These are phyloP conservation scores for Sicyos edulis DNA, from an alignment of 306 rosid genomes.

Conservation along the genomic window DNA sequence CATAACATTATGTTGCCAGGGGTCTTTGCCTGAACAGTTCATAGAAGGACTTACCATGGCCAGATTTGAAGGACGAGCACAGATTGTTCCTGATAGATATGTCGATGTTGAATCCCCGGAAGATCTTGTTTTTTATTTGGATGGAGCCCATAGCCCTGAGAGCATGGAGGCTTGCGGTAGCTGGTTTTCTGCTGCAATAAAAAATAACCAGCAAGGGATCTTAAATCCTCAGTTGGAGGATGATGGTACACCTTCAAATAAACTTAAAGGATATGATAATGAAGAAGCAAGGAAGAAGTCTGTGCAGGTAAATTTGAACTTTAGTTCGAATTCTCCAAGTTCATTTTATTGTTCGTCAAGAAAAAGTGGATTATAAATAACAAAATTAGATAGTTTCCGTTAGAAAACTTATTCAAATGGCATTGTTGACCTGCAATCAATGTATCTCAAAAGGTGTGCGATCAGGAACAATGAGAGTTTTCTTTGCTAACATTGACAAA, in stretches of 20 bases:
- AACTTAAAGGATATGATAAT: constrained; percentile 29
- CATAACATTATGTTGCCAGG: constrained; percentile 28
- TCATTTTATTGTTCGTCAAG: constrained; percentile 21
- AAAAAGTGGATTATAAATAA: background rate
- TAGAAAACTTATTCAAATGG: background rate
- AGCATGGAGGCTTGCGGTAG: constrained; percentile 80
- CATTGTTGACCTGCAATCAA: constrained; percentile 6
- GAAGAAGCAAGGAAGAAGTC: constrained; percentile 40
- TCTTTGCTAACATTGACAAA: background rate
- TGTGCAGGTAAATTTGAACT: constrained; percentile 49
- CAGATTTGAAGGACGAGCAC: constrained; percentile 93
- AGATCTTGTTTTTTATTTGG: constrained; percentile 72
- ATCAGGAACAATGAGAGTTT: background rate
- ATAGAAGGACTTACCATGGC: constrained; percentile 68
- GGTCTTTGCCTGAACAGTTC: constrained; percentile 68
- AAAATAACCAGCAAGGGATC: constrained; percentile 36
- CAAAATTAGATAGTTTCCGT: background rate
- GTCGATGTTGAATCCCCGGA: constrained; percentile 37
- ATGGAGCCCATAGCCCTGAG: constrained; percentile 98
- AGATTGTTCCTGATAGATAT: constrained; percentile 59
- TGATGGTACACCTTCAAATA: constrained; percentile 34
- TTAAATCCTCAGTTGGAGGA: constrained; percentile 34
- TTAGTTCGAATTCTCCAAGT: constrained; percentile 19
- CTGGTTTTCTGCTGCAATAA: constrained; percentile 74
- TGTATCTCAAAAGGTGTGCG: constrained; percentile 4